phyloP scores from a whole-genome alignment of 2,329 filamentous ascomycete species.

The Penicillium frequentans region DNA sequence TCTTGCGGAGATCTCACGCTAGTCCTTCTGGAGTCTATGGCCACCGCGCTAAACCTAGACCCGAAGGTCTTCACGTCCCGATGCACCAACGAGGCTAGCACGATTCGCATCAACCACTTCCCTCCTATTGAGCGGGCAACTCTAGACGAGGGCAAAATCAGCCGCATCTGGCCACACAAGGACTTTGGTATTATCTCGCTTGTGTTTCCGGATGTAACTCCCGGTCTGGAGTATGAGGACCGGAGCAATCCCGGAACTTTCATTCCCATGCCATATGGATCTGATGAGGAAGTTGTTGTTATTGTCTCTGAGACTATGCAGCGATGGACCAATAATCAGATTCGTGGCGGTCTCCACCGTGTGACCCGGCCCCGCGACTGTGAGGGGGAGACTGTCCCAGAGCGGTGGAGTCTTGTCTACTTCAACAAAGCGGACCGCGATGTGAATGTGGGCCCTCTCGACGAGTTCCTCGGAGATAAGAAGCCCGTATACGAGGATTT shows the following conservation, averaged over 20 bases:
- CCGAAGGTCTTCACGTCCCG: neutral
- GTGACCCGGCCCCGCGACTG: conserved; percentile 31
- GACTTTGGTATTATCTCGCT: conserved; percentile 31
- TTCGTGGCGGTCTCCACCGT: conserved; percentile 37
- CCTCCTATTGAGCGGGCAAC: conserved; percentile 3
- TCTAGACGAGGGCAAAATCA: conserved; percentile 6
- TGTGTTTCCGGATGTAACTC: conserved; percentile 38
- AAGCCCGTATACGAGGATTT: conserved; percentile 32
- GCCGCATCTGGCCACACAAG: conserved; percentile 12
- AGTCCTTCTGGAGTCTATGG: neutral
- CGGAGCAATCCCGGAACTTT: conserved; percentile 23
- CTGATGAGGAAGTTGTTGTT: conserved; percentile 33
- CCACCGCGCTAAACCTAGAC: neutral
- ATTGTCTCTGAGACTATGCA: conserved; percentile 45
- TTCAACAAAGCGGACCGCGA: conserved; percentile 35
- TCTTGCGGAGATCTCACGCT: conserved; percentile 5
- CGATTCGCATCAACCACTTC: conserved; percentile 13
- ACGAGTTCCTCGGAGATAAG: conserved; percentile 28
- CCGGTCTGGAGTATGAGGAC: conserved; percentile 40
- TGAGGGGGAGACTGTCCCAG: conserved; percentile 24
- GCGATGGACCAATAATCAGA: conserved; percentile 38
- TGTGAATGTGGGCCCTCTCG: conserved; percentile 27
- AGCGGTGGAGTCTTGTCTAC: conserved; percentile 26
- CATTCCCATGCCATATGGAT: conserved; percentile 7
- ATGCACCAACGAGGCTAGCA: conserved; percentile 7